Base-by-base conservation (phyloP, 2,329 filamentous ascomycete genomes). In the Aspergillus vadensis region DNA sequence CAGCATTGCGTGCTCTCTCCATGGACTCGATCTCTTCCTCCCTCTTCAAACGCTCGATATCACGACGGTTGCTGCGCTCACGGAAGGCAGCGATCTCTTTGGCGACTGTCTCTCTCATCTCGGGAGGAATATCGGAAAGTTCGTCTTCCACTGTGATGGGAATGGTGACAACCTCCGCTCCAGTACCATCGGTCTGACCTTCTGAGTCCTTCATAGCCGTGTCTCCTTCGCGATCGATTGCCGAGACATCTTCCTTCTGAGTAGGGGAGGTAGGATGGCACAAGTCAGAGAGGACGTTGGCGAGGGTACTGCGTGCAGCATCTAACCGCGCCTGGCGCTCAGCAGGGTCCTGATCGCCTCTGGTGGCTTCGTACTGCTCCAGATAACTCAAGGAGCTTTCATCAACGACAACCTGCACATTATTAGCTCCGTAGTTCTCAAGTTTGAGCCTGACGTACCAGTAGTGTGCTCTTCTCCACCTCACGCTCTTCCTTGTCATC, bases 51-150 rank as follows among this genome's bases (percentile, higher is more conserved):
- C 95, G 90, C 76, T 99, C 95, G 71, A 96, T 80, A 72, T 99
- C 95, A 41, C 94, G 85, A 63, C 90, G 87, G 61, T 88, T 97
- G 68, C 94, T 97, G 19, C 94, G 86, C 67, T 99, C 95, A 65
- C 95, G 86, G 81, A 99, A 99, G 0, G 93, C 91, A 0, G 92
- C 88, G 70, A 99, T 99, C 74, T 99, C 96, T 59, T 89, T 89
- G 0, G 95, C 91, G 15, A 99, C 95, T 0, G 92, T 93, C 73
- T 96, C 95, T 23, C 95, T 88, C 92, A 97, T 96, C 73, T 98
- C 95, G 0, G 91, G 89, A 0, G 95, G 95, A 51, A 99, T 97
- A 70, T 99, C 95, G 19, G 93, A 89, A 48, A 99, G 82, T 72
- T 99, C 95, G 71, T 99, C 96, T 64, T 99, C 95, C 55, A 90